Percentiles rank a stretch among this genome's conserved stretches.
These are phyloP conservation scores for Vitellaria paradoxa DNA, from an alignment of 179 eudicot species.

Conservation along the genomic window DNA sequence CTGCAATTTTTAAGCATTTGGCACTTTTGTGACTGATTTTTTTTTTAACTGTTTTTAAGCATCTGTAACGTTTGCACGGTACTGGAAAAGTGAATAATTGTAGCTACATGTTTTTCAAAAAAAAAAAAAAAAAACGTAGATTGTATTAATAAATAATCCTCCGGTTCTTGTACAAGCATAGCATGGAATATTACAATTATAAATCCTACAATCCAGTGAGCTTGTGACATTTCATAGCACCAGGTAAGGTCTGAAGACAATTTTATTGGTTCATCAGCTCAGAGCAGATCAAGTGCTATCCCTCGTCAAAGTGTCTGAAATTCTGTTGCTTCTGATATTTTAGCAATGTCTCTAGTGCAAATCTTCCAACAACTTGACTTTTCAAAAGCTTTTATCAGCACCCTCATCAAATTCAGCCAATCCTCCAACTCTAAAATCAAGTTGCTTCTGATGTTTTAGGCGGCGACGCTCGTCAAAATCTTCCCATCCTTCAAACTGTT, in stretches of 20 bases:
- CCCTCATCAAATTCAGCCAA: conserved; percentile 89
- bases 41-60: no score
- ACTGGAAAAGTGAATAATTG: no score
- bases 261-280: not conserved
- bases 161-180: not conserved
- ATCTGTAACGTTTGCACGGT: no score
- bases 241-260: not conserved
- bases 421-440: conserved; percentile 74
- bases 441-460: conserved; percentile 78
- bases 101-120: no score
- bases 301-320: not conserved
- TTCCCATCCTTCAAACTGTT: conserved; percentile 89
- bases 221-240: not conserved
- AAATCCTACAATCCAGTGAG: not conserved
- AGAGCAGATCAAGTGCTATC: not conserved
- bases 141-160: no score
- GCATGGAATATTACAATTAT: not conserved
- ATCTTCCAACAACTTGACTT: not conserved
- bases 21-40: no score
- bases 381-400: conserved; percentile 62
- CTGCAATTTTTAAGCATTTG: no score
- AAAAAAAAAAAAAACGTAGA: no score
- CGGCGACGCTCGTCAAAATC: conserved; percentile 66
- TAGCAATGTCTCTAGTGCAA: no score
- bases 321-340: not conserved